Percentiles rank a stretch among this genome's conserved stretches.
Conservation (phyloP, 352 stramenopile species). For the Phytophthora pseudosyringae region DNA sequence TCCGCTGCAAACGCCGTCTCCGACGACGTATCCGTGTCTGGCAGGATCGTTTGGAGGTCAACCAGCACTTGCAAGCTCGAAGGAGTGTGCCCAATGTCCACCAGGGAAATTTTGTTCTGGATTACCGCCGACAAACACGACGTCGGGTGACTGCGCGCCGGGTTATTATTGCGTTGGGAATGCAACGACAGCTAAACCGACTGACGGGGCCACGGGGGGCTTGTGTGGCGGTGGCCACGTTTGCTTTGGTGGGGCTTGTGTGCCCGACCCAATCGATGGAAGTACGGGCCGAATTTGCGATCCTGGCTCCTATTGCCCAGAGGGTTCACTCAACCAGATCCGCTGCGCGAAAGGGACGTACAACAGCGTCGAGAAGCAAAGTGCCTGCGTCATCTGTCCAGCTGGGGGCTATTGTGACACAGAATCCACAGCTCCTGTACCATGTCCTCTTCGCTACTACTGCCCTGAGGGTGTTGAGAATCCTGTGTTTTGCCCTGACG, state of each 20-base stretch:
- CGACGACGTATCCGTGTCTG: conserved; percentile 60
- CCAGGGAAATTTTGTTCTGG: conserved; percentile 86
- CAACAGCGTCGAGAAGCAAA: conserved; percentile 61
- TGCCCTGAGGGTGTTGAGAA: conserved; percentile 61
- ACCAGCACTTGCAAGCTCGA: conserved; percentile 38
- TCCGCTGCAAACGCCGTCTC: conserved; percentile 49
- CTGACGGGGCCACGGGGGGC: conserved; percentile 53
- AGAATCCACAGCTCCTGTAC: conserved; percentile 52
- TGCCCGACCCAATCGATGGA: conserved; percentile 58
- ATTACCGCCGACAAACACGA: conserved; percentile 48
- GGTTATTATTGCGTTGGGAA: conserved; percentile 75
- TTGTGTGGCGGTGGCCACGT: conserved; percentile 61
- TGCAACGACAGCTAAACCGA: conserved; percentile 43
- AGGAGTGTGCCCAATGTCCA: conserved; percentile 63
- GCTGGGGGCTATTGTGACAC: conserved; percentile 74
- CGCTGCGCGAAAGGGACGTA: conserved; percentile 76
- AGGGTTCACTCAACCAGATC: conserved; percentile 54
- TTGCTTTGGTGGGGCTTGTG: conserved; percentile 66
- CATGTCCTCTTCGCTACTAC: conserved; percentile 74
- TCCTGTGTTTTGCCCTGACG: conserved; percentile 70
- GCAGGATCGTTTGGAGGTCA: conserved; percentile 69
- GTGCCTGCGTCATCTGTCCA: conserved; percentile 55
- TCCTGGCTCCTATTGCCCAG: conserved; percentile 72
- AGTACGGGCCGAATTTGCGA: conserved; percentile 62
- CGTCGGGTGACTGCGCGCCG: conserved; percentile 65